Percentiles rank a stretch among this genome's conserved stretches.
Evolutionary conservation across 2,329 filamentous ascomycete genomes (phyloP).

Genomic region (Cladobotryum protrusum): DNA sequence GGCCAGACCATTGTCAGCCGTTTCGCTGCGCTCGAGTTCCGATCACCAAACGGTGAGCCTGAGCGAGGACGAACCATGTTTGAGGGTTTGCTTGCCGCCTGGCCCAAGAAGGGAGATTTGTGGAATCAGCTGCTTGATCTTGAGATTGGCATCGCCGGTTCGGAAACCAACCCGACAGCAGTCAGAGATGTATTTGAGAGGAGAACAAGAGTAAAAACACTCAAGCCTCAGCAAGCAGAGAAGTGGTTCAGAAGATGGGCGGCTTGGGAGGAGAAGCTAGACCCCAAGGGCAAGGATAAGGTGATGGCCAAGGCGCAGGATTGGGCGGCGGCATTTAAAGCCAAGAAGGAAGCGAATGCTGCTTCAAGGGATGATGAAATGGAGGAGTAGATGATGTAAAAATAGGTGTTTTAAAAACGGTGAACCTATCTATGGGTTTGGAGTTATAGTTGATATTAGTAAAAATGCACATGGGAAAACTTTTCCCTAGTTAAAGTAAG

Average conservation of each 20-base stretch:
- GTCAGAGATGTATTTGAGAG: slow-evolving; percentile 78
- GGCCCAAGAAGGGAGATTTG: slow-evolving; percentile 82
- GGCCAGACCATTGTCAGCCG: slow-evolving; percentile 69
- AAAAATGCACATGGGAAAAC: slow-evolving; percentile 1
- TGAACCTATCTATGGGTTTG: slow-evolving; percentile 1
- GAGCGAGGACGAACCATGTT: slow-evolving; percentile 95
- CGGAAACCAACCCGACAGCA: slow-evolving; percentile 45
- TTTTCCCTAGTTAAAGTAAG: slow-evolving; percentile 1
- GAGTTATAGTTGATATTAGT: slow-evolving; percentile 7
- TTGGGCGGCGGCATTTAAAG: slow-evolving; percentile 54
- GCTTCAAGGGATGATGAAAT: slow-evolving; percentile 30
- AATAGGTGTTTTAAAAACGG: not conserved
- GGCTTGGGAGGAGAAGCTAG: slow-evolving; percentile 74
- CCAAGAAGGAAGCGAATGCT: slow-evolving; percentile 35
- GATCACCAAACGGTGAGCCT: slow-evolving; percentile 70
- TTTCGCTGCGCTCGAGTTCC: slow-evolving; percentile 90
- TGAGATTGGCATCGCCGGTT: slow-evolving; percentile 58
- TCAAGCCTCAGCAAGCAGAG: slow-evolving; percentile 78
- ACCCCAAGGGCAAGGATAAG: slow-evolving; percentile 59
- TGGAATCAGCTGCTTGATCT: slow-evolving; percentile 91
- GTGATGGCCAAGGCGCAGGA: slow-evolving; percentile 66
- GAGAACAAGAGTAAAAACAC: slow-evolving; percentile 58
- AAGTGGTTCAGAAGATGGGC: slow-evolving; percentile 91
- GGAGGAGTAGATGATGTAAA: slow-evolving; percentile 21
- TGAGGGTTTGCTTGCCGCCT: slow-evolving; percentile 75